Evolutionary conservation across 2,329 filamentous ascomycete genomes (phyloP), one percentile per base, ranked within the genome.

Genomic region (Talaromyces piceae): DNA sequence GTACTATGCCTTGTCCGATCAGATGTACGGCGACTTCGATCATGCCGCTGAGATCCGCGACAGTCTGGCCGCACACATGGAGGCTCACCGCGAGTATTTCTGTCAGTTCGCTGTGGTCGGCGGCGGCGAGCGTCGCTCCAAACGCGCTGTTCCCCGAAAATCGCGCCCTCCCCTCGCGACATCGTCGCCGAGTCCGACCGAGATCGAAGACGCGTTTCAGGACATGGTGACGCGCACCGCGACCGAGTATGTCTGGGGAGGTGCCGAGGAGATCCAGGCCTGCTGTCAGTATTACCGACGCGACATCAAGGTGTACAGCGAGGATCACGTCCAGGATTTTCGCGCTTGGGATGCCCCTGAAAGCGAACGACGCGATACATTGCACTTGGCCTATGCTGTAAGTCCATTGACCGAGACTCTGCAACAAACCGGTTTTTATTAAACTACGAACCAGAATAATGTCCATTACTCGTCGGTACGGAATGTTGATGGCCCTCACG

Each of bases 391-490:
- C n/a, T 82, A 80, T 58, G 80, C 83, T 59, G 80, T 82, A 74
- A 70, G 78, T 9, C 16, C 20, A 27, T n/a, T n/a, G n/a, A n/a
- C n/a, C n/a, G n/a, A n/a, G n/a, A n/a, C n/a, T n/a, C n/a, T n/a
- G n/a, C n/a, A n/a, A n/a, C n/a, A n/a, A n/a, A n/a, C n/a, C n/a
- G n/a, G n/a, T n/a, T n/a, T n/a, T n/a, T n/a, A n/a, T n/a, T n/a
- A n/a, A n/a, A n/a, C n/a, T n/a, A n/a, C n/a, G n/a, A n/a, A n/a
- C 28, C 61, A 84, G 78, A 74, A 70, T 43, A 84, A 79, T 71
- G 76, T 84, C 61, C 83, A 86, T 62, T 86, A 84, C 66, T 84
- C 81, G 4, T 85, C 82, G 0, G 79, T 86, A 57, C 77, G 82
- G 50, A 80, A 81, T 59, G 66, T 79, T 43, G 66, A 77, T 55